Evolutionary conservation across 192 early-diverging fungal genomes (phyloP).

Genomic region (Lunasporangiospora selenospora): DNA sequence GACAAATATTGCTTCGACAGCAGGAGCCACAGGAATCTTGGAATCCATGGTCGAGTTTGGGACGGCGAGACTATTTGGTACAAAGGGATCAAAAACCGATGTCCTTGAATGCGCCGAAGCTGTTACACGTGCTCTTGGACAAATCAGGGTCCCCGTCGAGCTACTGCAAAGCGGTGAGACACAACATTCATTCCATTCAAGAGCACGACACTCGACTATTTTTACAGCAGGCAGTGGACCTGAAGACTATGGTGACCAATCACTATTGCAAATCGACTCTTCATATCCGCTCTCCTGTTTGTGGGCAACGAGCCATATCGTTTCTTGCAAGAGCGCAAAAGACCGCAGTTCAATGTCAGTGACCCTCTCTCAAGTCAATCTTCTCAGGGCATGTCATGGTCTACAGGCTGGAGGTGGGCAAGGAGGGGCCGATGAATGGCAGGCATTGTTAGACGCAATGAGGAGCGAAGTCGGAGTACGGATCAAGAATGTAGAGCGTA

Average conservation of each 20-base stretch:
- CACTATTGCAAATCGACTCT: no score
- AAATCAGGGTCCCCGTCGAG: conserved; percentile 5
- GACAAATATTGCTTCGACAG: no score
- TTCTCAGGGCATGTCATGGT: conserved; percentile 26
- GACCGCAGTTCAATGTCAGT: conserved; percentile 41
- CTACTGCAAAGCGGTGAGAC: not conserved
- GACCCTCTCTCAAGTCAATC: conserved; percentile 32
- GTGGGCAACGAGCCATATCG: conserved; percentile 31
- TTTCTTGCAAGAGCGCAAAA: conserved; percentile 43
- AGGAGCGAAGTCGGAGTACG: conserved; percentile 37
- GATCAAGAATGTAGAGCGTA: conserved; percentile 43
- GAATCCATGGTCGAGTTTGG: conserved; percentile 36
- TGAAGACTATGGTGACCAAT: no score
- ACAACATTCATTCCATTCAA: no score
- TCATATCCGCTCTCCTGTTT: no score
- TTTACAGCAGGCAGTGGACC: no score
- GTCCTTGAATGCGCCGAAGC: conserved; percentile 40
- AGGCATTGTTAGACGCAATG: conserved; percentile 37
- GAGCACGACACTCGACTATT: no score
- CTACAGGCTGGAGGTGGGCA: conserved; percentile 9
- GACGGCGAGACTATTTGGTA: conserved; percentile 15
- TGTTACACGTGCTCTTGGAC: conserved; percentile 29
- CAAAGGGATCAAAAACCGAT: conserved; percentile 22
- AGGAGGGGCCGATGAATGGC: conserved; percentile 30
- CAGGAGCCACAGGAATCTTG: conserved; percentile 12